phyloP scores from a whole-genome alignment of 2,329 filamentous ascomycete species.

The Cladosporium sp. region DNA sequence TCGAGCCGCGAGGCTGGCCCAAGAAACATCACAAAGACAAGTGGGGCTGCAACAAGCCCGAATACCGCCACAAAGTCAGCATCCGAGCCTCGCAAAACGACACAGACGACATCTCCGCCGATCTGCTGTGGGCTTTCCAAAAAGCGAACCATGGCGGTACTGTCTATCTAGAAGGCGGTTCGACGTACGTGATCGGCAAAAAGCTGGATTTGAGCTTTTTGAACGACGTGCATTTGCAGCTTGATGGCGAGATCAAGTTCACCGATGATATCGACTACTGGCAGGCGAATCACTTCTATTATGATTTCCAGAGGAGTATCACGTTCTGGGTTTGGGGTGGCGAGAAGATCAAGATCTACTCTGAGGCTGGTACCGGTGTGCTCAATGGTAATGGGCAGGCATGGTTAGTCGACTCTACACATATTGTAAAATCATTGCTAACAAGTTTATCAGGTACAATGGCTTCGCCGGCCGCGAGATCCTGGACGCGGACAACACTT shows the following conservation, averaged over 20 bases:
- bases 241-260: constrained; percentile 56
- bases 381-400: constrained; percentile 54
- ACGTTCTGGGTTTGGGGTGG: constrained; percentile 64
- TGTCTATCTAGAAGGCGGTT: constrained; percentile 49
- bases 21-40: constrained; percentile 11
- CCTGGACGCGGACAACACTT: constrained; percentile 47
- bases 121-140: constrained; percentile 52
- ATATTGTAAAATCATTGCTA: neutral
- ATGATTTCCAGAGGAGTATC: constrained; percentile 51
- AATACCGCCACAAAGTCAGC: constrained; percentile 43
- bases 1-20: neutral
- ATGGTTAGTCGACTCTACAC: constrained; percentile 38
- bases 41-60: constrained; percentile 16
- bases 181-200: constrained; percentile 56
- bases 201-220: constrained; percentile 57
- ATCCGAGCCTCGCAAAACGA: constrained; percentile 53
- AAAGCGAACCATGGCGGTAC: constrained; percentile 58
- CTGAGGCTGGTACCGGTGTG: constrained; percentile 44
- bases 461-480: constrained; percentile 47
- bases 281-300: constrained; percentile 45
- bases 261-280: constrained; percentile 60
- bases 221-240: constrained; percentile 53
- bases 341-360: constrained; percentile 55
- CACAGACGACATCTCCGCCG: constrained; percentile 53
- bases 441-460: constrained; percentile 20